Evolutionary conservation across 306 rosid species (phyloP), one percentile per base, ranked within the genome.

Genomic region (Echinosophora koreensis): DNA sequence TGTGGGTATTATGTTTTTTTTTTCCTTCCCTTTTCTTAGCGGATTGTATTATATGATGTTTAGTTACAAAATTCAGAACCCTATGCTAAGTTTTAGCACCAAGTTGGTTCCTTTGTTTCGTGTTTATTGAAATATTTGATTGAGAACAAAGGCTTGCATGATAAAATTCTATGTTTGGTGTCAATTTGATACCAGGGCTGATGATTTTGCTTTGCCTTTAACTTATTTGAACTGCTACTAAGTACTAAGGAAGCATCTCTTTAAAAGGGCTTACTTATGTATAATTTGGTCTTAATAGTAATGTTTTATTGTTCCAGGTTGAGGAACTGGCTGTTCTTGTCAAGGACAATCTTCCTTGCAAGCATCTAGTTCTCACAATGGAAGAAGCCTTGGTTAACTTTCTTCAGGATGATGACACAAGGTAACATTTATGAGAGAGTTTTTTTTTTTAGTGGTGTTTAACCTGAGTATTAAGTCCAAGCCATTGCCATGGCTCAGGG

Each of bases 321-420:
- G 97, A 95, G 89, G 99, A 95, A 68, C 85, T 95, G 91, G 99
- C 99, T 82, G 92, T 72, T 81, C 96, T 95, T 74, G 89, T 95
- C 12, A 92, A 91, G 91, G 99, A 95, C 88, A 95, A 95, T 81
- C 99, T 95, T 86, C 86, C 87, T 50, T 89, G 97, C 83, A 95
- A 92, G 90, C 98, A 92, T 92, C 96, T 92, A 79, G 93, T 95
- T 86, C 97, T 95, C 72, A 83, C 94, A 13, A 89, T 95, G 88
- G 99, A 95, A 84, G 97, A 92, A 84, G 76, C 84, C 34, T 79
- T 95, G 34, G 87, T 95, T 62, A 86, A 91, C 80, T 95, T 84
- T 84, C 96, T 95, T 85, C 92, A 95, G 83, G 84, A 85, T 76
- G 93, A 89, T 75, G 86, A 88, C 67, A 78, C 88, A 81, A 82